phyloP scores from a whole-genome alignment of 129 eudicot species.

The Solidago caesia region DNA sequence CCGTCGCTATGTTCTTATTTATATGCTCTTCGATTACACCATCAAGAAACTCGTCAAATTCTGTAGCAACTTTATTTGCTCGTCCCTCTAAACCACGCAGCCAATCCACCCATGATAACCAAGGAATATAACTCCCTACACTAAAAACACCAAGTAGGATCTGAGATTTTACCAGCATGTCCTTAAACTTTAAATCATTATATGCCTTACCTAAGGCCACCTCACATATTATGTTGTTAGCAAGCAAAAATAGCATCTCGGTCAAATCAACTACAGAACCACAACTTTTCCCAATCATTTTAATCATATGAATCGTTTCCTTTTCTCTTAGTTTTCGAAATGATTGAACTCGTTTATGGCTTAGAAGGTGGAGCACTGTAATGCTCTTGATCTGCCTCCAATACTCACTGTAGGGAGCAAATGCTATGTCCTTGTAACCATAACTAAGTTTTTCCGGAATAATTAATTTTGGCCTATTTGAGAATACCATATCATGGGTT shows the following conservation, averaged over 20 bases:
- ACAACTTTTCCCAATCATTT: constrained; percentile 15
- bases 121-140: constrained; percentile 39
- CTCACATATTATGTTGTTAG: constrained; percentile 37
- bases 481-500: constrained; percentile 36
- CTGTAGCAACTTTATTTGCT: constrained; percentile 18
- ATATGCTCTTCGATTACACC: constrained; percentile 38
- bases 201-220: constrained; percentile 38
- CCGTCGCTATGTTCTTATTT: not conserved
- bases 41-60: constrained; percentile 30
- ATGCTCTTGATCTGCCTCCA: constrained; percentile 45
- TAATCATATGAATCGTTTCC: constrained; percentile 29
- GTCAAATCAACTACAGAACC: constrained; percentile 26
- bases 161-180: constrained; percentile 19
- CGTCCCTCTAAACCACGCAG: constrained; percentile 19
- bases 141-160: constrained; percentile 20
- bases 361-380: constrained; percentile 29
- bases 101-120: constrained; percentile 37
- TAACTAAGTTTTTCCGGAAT: constrained; percentile 15
- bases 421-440: constrained; percentile 26
- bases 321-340: constrained; percentile 28
- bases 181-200: constrained; percentile 21
- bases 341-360: constrained; percentile 31
- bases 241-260: constrained; percentile 17
- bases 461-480: constrained; percentile 29
- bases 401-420: constrained; percentile 26